Percentiles rank a stretch among this genome's conserved stretches.
Conservation (phyloP, 208 protist species). For the Giardia duodenalis region DNA sequence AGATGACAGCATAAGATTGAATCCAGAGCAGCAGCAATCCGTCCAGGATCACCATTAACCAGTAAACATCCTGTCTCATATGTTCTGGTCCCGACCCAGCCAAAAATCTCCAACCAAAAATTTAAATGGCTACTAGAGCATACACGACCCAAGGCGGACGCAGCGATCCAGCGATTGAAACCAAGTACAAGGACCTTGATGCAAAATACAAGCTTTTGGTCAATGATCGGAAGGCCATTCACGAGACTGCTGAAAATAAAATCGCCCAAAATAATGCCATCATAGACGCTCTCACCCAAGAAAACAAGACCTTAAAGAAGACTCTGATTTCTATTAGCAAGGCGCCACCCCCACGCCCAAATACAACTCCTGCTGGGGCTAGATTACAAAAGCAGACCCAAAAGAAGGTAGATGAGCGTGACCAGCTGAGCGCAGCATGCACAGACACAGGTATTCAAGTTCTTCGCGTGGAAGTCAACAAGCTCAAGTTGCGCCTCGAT, state of each 20-base stretch:
- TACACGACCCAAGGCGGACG: not conserved
- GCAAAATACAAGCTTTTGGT: not conserved
- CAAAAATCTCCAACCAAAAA: too few relatives aligned
- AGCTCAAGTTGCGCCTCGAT: not conserved
- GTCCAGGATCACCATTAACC: not conserved
- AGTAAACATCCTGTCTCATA: too few relatives aligned
- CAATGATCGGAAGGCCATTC: not conserved
- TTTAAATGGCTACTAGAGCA: too few relatives aligned
- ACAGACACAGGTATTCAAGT: not conserved
- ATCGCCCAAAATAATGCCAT: not conserved
- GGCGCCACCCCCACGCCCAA: not conserved
- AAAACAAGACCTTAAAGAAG: not conserved
- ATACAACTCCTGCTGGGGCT: not conserved
- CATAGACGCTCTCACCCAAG: not conserved
- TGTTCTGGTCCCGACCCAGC: too few relatives aligned
- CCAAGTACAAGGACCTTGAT: not conserved
- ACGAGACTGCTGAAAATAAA: not conserved
- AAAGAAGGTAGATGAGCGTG: not conserved
- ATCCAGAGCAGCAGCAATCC: not conserved
- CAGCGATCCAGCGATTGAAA: not conserved
- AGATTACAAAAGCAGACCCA: not conserved
- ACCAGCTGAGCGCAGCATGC: not conserved
- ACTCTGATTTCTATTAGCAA: not conserved
- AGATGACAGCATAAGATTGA: constrained; percentile 91
- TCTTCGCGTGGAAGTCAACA: not conserved